Evolutionary conservation across 208 protist species (phyloP).

Genomic region (Blechomonas ayalai): DNA sequence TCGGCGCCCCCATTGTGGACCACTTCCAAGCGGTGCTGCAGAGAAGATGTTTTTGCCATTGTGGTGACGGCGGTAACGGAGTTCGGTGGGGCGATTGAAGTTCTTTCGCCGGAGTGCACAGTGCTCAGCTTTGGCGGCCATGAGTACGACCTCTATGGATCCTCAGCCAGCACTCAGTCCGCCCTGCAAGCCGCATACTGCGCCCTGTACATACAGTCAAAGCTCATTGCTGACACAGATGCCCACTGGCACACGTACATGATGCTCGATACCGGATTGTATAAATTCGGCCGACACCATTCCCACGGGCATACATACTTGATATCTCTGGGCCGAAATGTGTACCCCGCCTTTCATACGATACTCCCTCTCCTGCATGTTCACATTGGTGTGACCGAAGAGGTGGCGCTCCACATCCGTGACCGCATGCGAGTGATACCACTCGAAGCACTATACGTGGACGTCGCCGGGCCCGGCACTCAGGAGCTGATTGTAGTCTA

Average conservation of each 20-base stretch:
- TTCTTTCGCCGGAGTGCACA: slow-evolving; percentile 5
- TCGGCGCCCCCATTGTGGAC: too few relatives aligned
- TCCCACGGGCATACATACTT: neutral
- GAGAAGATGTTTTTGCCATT: slow-evolving; percentile 1
- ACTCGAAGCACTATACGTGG: slow-evolving; percentile 7
- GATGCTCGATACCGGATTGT: too few relatives aligned
- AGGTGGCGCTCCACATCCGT: slow-evolving; percentile 9
- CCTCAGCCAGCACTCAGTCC: too few relatives aligned
- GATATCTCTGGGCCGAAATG: slow-evolving; percentile 4
- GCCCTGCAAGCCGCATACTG: too few relatives aligned
- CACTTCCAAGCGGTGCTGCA: too few relatives aligned
- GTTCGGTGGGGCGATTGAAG: slow-evolving; percentile 4
- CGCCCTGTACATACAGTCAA: too few relatives aligned
- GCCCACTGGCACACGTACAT: too few relatives aligned
- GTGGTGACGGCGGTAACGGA: neutral
- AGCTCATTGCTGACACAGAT: too few relatives aligned
- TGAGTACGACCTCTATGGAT: too few relatives aligned
- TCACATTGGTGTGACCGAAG: slow-evolving; percentile 3
- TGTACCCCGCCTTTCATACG: neutral
- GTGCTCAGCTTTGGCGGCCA: slow-evolving; percentile 4
- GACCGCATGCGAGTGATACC: slow-evolving; percentile 10
- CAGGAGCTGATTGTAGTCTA: slow-evolving; percentile 14
- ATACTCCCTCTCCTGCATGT: neutral
- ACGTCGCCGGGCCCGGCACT: neutral
- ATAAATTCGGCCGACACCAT: too few relatives aligned